Base-by-base conservation (phyloP, 805 yeast genomes). In the Pichia californica region DNA sequence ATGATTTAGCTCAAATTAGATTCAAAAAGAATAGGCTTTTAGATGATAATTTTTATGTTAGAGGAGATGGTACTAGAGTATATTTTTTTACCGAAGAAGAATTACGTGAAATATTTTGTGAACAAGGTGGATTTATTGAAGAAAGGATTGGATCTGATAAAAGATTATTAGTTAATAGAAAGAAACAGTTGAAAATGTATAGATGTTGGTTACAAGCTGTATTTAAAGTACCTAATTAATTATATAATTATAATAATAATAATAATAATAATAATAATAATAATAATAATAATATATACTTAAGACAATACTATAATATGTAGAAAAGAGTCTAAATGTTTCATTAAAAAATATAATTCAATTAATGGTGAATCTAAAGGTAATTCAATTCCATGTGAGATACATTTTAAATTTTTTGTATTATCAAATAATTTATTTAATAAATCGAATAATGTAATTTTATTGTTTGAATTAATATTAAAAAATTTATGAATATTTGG, bases 41-140 rank as follows among this genome's bases (percentile, higher is more conserved):
- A 43, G 96, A 87, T 43, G 97, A 91, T 44, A 89, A 93, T 63
- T 93, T 93, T 58, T 93, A 93, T 63, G 88, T 89, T 31, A 77
- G 99, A 57, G 99, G 99, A 31, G 99, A 93, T 61, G 99, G 99
- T 38, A 93, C 99, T 0, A 73, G 99, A 53, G 99, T 93, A 11
- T 93, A 93, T 62, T 93, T 93, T 67, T 93, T 93, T 68, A 87
- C 96, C 2, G 98, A 91, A 59, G 95, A 91, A 46, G 96, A 93
- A 64, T 64, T 91, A 45, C 70, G 85, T 48, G 68, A 74, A 36
- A 84, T 91, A 4, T 93, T 91, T 60, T 73, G 80, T 14, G 57
- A 63, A 23, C 69, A 69, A 16, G 58, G 58, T 21, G 54, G 54
- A n/a, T 88, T 91, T 56, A 61, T 57, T n/a, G 91, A 85, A 50